Evolutionary conservation across 2,329 filamentous ascomycete species (phyloP), one percentile per base, ranked within the genome.

Genomic region (Amauroascus verrucosus): DNA sequence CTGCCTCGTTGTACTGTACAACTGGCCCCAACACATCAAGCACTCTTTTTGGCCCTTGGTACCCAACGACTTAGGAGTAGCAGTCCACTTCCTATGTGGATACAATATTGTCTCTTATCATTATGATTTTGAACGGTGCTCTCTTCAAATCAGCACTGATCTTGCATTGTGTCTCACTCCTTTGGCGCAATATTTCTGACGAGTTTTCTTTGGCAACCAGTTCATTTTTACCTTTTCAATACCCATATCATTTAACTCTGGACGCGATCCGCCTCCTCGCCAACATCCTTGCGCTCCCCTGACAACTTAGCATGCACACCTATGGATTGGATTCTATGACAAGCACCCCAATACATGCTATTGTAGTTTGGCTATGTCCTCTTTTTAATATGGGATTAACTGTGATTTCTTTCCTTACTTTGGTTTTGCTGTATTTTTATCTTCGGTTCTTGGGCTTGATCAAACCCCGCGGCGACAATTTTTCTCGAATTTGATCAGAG

Each of bases 341-440:
- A 50, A 37, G 37, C 14, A 43, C 30, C 32, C 11, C 22, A 22
- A 32, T n/a, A n/a, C 32, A 6, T 6, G 28, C 20, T 24, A 24
- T 8, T 18, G 6, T 11, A n/a, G n/a, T 43, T 30, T 32, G 35
- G 37, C 14, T n/a, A 33, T 22, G 13, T 14, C 24, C 14, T 49
- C 3, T 26, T 51, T 28, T 51, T 43, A 38, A 51, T 43, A 43
- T 51, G 48, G 24, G 30, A 33, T 18, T 14, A n/a, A 16, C 2
- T 6, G 9, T 33, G n/a, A 16, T 44, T 16, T 33, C 13, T 37
- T 35, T 32, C 18, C 16, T 35, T 51, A 2, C 28, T 45, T 37
- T 51, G 48, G 35, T 40, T 30, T 33, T 51, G 46, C 44, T 56
- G 54, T 56, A 56, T 38, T 53, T 51, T 51, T 54, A 56, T 50